These are phyloP conservation scores for Lablab purpureus DNA, from an alignment of 306 rosid species.

Conservation along the genomic window DNA sequence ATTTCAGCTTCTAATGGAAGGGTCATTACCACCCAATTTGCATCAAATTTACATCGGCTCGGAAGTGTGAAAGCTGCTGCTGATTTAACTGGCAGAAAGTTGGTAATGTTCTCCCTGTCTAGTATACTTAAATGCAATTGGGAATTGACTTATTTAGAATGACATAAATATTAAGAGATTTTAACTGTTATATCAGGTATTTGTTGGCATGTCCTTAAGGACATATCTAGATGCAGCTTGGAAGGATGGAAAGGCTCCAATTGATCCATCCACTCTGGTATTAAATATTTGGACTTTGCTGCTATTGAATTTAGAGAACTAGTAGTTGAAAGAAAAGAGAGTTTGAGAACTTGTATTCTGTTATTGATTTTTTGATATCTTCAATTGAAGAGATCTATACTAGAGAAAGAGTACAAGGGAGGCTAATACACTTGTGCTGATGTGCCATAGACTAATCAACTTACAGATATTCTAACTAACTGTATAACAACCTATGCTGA, in stretches of 20 bases:
- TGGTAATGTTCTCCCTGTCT: constrained; percentile 9
- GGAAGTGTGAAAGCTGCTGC: constrained; percentile 25
- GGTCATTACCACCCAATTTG: constrained; percentile 16
- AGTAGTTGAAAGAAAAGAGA: too few relatives aligned
- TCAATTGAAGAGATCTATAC: too few relatives aligned
- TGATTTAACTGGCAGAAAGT: constrained; percentile 30
- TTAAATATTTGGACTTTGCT: constrained; percentile 2
- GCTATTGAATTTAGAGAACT: too few relatives aligned
- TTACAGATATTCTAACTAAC: too few relatives aligned
- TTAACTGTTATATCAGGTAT: constrained; percentile 12
- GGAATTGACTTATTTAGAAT: not conserved
- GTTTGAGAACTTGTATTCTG: too few relatives aligned
- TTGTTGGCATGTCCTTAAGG: constrained; percentile 27
- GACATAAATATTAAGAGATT: not conserved
- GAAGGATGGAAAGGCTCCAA: constrained; percentile 35
- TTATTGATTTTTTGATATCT: too few relatives aligned
- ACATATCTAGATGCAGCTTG: constrained; percentile 26
- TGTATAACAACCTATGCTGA: too few relatives aligned
- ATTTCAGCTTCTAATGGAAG: constrained; percentile 24
- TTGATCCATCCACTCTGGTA: constrained; percentile 30
- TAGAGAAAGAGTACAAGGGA: too few relatives aligned
- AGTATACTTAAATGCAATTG: not conserved
- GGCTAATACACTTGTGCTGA: too few relatives aligned
- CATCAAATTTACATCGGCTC: constrained; percentile 9
- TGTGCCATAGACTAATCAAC: too few relatives aligned